A percentile compares a stretch with the other conserved stretches of the same genome.
Conservation (phyloP, 306 rosid genomes). For the Castanospermum australe region DNA sequence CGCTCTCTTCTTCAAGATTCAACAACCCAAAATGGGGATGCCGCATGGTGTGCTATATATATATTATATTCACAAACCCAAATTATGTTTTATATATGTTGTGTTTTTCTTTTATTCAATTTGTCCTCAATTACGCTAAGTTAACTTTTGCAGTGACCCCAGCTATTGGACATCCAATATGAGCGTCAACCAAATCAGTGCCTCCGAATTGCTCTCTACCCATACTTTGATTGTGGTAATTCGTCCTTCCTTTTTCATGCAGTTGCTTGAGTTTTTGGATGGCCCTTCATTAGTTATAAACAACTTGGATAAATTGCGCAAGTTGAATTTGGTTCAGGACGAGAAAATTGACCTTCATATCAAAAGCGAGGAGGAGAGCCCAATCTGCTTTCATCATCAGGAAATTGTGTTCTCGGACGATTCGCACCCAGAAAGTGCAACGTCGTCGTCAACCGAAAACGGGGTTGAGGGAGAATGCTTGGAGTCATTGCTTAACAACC, state of each 20-base stretch:
- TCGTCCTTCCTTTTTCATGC: neutral
- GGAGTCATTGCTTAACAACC: neutral
- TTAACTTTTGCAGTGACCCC: neutral
- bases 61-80: neutral
- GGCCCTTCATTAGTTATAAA: neutral
- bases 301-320: neutral
- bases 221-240: slow-evolving; percentile 33
- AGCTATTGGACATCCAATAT: slow-evolving; percentile 6
- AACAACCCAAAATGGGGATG: neutral
- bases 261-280: neutral
- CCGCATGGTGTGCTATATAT: slow-evolving; percentile 16
- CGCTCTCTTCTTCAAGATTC: slow-evolving; percentile 19
- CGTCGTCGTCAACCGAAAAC: slow-evolving; percentile 26
- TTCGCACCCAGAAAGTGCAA: slow-evolving; percentile 38
- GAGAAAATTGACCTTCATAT: slow-evolving; percentile 22
- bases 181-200: slow-evolving; percentile 5
- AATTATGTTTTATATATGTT: neutral
- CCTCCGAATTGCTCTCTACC: slow-evolving; percentile 14
- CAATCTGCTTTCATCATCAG: slow-evolving; percentile 24
- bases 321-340: slow-evolving; percentile 31
- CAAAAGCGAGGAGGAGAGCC: neutral
- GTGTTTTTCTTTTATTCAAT: neutral
- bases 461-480: neutral
- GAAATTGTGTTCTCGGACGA: slow-evolving; percentile 35
- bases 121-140: neutral